These are phyloP conservation scores for Climacium dendroides DNA, from an alignment of 225 moss, liverwort and hornwort species.

Conservation along the genomic window DNA sequence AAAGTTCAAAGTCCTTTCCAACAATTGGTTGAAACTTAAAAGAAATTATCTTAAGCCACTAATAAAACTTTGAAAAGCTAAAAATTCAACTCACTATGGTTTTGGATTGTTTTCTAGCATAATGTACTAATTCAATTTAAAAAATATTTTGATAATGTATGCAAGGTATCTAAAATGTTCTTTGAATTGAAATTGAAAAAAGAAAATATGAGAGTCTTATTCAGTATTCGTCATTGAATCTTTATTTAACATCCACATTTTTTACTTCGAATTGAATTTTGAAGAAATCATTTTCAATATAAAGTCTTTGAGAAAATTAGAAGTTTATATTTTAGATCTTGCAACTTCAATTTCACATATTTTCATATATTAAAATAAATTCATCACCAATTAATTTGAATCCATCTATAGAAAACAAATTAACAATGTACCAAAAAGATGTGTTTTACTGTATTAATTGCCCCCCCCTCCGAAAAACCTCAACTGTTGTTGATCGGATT, in stretches of 20 bases:
- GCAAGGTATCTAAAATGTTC: not conserved
- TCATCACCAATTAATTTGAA: not conserved
- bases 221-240: not conserved
- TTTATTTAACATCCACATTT: not conserved
- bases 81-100: not conserved
- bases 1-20: not conserved
- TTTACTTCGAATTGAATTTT: not conserved
- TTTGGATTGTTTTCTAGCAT: rapidly evolving
- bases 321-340: not conserved
- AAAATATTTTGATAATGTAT: not conserved
- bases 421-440: too few species aligned
- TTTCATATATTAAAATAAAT: not conserved
- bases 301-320: not conserved
- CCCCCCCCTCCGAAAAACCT: too few species aligned
- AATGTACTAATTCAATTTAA: not conserved
- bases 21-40: not conserved
- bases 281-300: not conserved
- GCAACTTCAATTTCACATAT: not conserved
- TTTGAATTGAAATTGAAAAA: not conserved
- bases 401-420: not conserved
- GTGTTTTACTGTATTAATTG: too few species aligned
- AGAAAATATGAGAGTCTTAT: too few species aligned
- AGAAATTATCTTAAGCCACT: not conserved
- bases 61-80: not conserved
- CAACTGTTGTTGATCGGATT: too few species aligned